These are phyloP conservation scores for Aspergillus brasiliensis DNA, from an alignment of 2,329 filamentous ascomycete genomes.

Conservation along the genomic window DNA sequence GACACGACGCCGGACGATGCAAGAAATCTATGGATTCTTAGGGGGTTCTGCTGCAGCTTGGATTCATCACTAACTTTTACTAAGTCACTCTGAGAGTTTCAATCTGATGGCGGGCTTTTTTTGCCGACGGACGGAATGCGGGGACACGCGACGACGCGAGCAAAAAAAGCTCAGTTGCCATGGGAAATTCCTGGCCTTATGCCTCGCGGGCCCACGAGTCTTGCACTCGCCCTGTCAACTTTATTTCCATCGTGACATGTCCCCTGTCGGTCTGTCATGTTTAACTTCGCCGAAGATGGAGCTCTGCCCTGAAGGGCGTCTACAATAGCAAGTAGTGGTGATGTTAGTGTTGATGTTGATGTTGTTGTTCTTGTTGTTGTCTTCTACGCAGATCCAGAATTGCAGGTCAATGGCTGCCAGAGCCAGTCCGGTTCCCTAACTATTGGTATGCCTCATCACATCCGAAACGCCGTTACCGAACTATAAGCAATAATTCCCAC, in stretches of 20 bases:
- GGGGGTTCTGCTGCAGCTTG: background rate
- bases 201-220: background rate
- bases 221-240: background rate
- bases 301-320: too few species aligned
- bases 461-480: background rate
- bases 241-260: background rate
- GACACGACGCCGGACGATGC: background rate
- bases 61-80: background rate
- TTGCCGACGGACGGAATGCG: slow-evolving; percentile 24
- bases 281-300: too few species aligned
- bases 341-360: too few species aligned
- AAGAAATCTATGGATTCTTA: background rate
- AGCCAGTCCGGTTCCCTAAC: background rate
- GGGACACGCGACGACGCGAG: slow-evolving; percentile 23
- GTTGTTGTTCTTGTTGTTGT: too few species aligned
- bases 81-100: background rate
- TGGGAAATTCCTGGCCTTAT: background rate
- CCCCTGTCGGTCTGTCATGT: background rate
- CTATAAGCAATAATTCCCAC: background rate
- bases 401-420: background rate
- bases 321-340: too few species aligned
- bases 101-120: slow-evolving; percentile 20
- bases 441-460: slow-evolving; percentile 1
- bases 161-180: slow-evolving; percentile 1
- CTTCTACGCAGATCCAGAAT: too few species aligned